phyloP scores from a whole-genome alignment of 1,139 yeast species.

The Petasospora rhodanensis region DNA sequence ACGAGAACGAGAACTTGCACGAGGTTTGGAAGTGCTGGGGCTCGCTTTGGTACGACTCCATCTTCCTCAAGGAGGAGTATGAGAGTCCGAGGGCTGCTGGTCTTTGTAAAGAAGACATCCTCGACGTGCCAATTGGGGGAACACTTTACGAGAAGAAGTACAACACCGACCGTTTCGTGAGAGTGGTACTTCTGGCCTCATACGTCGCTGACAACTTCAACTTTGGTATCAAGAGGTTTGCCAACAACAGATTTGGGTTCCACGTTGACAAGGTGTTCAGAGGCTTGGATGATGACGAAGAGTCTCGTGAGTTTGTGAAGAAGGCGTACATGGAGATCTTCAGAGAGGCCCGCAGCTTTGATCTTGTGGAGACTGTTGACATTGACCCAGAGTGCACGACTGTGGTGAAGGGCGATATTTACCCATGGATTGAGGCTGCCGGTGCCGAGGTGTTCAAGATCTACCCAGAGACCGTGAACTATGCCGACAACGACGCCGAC shows the following conservation, averaged over 20 bases:
- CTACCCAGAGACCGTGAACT: constrained; percentile 9
- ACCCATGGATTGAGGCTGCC: constrained; percentile 8
- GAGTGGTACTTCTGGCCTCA: constrained; percentile 48
- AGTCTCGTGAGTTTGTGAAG: constrained; percentile 10
- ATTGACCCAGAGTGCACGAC: constrained; percentile 6
- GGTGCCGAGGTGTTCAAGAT: not conserved
- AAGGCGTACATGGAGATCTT: constrained; percentile 10
- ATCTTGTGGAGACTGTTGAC: constrained; percentile 10
- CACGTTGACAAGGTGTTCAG: constrained; percentile 11
- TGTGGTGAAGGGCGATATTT: constrained; percentile 2
- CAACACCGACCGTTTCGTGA: constrained; percentile 43
- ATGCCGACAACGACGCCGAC: constrained; percentile 25
- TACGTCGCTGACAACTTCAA: constrained; percentile 46
- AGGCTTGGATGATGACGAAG: constrained; percentile 5
- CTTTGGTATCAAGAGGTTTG: constrained; percentile 40
- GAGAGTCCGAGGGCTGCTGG: constrained; percentile 53
- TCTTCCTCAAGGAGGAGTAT: constrained; percentile 47
- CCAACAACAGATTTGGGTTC: constrained; percentile 8
- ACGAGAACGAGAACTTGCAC: constrained; percentile 56
- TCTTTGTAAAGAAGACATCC: constrained; percentile 49
- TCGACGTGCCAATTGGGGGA: constrained; percentile 65
- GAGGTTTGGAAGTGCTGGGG: constrained; percentile 89
- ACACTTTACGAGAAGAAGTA: constrained; percentile 39
- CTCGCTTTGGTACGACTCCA: constrained; percentile 68
- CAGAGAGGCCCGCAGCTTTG: constrained; percentile 12